Conservation (phyloP, 345 rosid species). For the Rhodamnia rubescens region DNA sequence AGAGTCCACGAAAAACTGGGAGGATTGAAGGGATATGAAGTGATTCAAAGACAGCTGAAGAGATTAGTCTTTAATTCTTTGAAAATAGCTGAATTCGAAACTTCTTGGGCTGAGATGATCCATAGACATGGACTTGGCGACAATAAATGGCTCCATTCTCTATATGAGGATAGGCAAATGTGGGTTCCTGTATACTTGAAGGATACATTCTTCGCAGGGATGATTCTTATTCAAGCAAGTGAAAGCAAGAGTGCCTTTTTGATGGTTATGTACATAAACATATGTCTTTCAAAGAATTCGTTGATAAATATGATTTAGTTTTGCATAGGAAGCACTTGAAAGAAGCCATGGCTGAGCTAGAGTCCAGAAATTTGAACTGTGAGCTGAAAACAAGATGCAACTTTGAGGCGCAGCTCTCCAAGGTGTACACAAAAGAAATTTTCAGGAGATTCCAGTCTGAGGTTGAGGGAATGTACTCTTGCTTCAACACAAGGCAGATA, state of each 20-base stretch:
- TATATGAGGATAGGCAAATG: slow-evolving; percentile 28
- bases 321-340: slow-evolving; percentile 36
- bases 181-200: slow-evolving; percentile 55
- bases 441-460: slow-evolving; percentile 37
- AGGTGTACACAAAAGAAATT: slow-evolving; percentile 29
- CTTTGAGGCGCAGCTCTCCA: slow-evolving; percentile 40
- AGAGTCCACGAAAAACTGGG: slow-evolving; percentile 46
- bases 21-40: slow-evolving; percentile 35
- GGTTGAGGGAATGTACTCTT: slow-evolving; percentile 29
- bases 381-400: slow-evolving; percentile 36
- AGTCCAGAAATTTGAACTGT: slow-evolving; percentile 20
- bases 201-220: slow-evolving; percentile 36
- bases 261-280: slow-evolving; percentile 56
- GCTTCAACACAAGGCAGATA: slow-evolving; percentile 42
- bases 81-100: slow-evolving; percentile 37
- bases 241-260: slow-evolving; percentile 41
- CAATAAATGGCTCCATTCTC: slow-evolving; percentile 37
- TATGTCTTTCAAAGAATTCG: slow-evolving; percentile 44
- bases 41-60: slow-evolving; percentile 21
- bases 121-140: slow-evolving; percentile 26
- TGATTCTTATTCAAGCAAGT: slow-evolving; percentile 34
- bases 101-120: slow-evolving; percentile 34
- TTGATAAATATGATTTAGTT: slow-evolving; percentile 41
- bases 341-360: slow-evolving; percentile 37
- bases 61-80: slow-evolving; percentile 34